Evolutionary conservation across 1,284 basidiomycete genomes (phyloP).

Genomic region (Sphagnurus paluster): DNA sequence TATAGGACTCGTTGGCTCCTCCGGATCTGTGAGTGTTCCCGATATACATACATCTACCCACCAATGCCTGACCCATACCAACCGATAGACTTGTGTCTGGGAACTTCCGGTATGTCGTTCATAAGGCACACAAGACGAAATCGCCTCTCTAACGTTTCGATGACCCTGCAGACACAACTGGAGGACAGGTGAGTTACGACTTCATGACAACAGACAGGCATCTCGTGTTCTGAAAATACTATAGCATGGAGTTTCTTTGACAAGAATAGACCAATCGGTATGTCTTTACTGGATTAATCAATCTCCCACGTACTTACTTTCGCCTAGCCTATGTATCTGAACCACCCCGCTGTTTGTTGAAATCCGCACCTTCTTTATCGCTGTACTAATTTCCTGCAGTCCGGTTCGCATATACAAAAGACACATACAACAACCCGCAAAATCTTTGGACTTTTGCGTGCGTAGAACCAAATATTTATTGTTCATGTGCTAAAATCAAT

Average conservation of each 20-base stretch:
- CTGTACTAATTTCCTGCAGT: constrained; percentile 29
- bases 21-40: constrained; percentile 48
- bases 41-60: not conserved
- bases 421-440: constrained; percentile 65
- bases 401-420: constrained; percentile 59
- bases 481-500: not conserved
- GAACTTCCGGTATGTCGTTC: constrained; percentile 9
- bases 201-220: not conserved
- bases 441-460: constrained; percentile 61
- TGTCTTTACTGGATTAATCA: constrained; percentile 9
- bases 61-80: not conserved
- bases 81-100: constrained; percentile 14
- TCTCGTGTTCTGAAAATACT: not conserved
- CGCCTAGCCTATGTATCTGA: constrained; percentile 38
- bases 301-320: not conserved
- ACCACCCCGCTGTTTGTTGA: constrained; percentile 34
- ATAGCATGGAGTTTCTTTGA: constrained; percentile 49
- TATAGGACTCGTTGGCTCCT: constrained; percentile 58
- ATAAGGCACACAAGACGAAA: too few relatives aligned
- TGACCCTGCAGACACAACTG: constrained; percentile 46
- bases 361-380: not conserved
- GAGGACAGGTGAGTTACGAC: constrained; percentile 42
- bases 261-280: constrained; percentile 44
- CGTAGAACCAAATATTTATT: constrained; percentile 17
- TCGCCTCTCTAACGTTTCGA: not conserved